Base-by-base conservation (phyloP, 208 protist species). In the Acanthamoeba lenticulata region DNA sequence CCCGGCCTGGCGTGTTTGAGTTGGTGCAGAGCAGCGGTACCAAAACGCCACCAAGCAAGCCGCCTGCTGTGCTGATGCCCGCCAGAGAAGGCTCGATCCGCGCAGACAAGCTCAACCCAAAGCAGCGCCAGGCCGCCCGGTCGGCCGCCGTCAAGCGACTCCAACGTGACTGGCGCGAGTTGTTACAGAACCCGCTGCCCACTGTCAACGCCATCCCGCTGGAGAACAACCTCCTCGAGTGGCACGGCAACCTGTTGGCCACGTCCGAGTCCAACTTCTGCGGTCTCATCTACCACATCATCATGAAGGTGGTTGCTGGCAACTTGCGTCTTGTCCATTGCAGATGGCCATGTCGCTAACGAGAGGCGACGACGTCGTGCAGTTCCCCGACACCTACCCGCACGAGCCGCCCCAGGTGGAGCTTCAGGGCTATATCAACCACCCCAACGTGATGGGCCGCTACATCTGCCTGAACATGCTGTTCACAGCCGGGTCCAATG, bases 361-460 rank as follows among this genome's bases (percentile, higher is more conserved):
- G n/a, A n/a, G n/a, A n/a, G n/a, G n/a, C n/a, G n/a, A n/a, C 21
- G 24, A n/a, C n/a, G n/a, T 62, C 55, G 11, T 89, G 1, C 49
- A 62, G 45, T 89, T 89, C 49, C 79, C 79, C 17, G 79, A 89
- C 3, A 89, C 79, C 29, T 89, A 89, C 36, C 79, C 79, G 40
- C 49, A 29, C 3, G 29, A 89, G 29, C 79, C 79, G 7, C 79
- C 79, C 3, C n/a, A 15, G 11, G 49, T 89, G 29, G 6, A 15
- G 32, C 9, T 62, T 27, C 36, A 29, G 45, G 36, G 32, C 29
- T 24, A 52, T 44, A 89, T 89, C 45, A 24, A 2, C 6, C 79
- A 89, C 29, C 79, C 79, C 17, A 52, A 89, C 42, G 79, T 89
- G 79, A 11, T 89, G 15, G 79, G 79, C 45, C 6, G 45, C 36